Evolutionary conservation across 176 grass and related monocot species (phyloP).

Genomic region (Aegilops sharonensis): DNA sequence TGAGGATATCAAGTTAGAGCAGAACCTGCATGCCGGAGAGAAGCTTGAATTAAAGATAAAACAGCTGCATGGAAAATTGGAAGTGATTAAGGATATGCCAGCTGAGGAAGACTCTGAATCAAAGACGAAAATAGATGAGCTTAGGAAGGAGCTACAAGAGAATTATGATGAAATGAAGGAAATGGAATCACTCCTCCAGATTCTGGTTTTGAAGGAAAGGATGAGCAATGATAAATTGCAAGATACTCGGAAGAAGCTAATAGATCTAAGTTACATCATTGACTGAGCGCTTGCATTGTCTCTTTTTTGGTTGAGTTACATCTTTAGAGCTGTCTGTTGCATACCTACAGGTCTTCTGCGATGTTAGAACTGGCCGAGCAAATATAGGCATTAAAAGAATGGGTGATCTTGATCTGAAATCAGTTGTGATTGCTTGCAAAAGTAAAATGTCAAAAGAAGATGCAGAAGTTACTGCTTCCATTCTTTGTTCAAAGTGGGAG

Average conservation of each 20-base stretch:
- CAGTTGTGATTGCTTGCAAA: constrained; percentile 44
- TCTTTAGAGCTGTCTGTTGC: not conserved
- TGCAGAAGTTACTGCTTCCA: constrained; percentile 18
- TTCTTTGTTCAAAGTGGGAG: constrained; percentile 54
- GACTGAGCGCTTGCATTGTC: not conserved
- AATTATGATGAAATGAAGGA: constrained; percentile 42
- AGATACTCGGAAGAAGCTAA: constrained; percentile 50
- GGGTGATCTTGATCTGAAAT: constrained; percentile 57
- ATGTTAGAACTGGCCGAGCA: not conserved
- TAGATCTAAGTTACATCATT: not conserved
- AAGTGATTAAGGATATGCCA: constrained; percentile 46
- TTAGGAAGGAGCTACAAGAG: constrained; percentile 48
- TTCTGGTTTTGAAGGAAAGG: constrained; percentile 45
- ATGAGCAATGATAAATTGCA: constrained; percentile 57
- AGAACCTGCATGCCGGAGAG: constrained; percentile 49
- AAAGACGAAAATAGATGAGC: constrained; percentile 31
- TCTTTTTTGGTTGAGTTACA: no score
- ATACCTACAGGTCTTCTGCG: not conserved
- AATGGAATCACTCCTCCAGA: constrained; percentile 47
- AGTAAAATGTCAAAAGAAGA: constrained; percentile 38
- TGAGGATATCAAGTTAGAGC: constrained; percentile 45
- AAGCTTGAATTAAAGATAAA: constrained; percentile 55
- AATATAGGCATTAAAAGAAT: constrained; percentile 52
- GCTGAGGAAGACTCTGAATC: constrained; percentile 35
- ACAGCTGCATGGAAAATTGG: constrained; percentile 43